Percentiles rank a stretch among this genome's conserved stretches.
Conservation (phyloP, 106 monocot genomes). For the Allium sativum region DNA sequence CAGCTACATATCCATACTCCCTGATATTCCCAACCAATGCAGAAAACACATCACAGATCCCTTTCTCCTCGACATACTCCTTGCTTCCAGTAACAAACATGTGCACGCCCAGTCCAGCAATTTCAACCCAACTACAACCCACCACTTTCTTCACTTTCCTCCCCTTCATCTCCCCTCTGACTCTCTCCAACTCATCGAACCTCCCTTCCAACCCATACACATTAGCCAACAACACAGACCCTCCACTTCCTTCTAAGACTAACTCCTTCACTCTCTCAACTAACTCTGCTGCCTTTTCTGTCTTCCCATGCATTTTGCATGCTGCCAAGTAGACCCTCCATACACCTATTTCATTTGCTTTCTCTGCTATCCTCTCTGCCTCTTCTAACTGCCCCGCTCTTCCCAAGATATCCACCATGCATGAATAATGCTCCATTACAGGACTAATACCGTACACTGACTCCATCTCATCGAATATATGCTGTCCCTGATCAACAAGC, state of each 20-base stretch:
- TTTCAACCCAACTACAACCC: slow-evolving; percentile 81
- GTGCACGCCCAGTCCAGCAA: slow-evolving; percentile 24
- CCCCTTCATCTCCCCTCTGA: slow-evolving; percentile 40
- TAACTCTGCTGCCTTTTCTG: slow-evolving; percentile 28
- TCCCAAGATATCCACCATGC: slow-evolving; percentile 73
- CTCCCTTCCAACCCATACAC: slow-evolving; percentile 44
- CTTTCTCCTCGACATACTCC: slow-evolving; percentile 19
- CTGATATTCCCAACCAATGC: slow-evolving; percentile 26
- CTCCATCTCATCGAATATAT: slow-evolving; percentile 43
- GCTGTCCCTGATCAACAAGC: slow-evolving; percentile 36
- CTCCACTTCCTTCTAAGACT: slow-evolving; percentile 47
- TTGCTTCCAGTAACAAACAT: slow-evolving; percentile 39
- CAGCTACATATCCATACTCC: slow-evolving; percentile 16
- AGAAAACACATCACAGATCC: slow-evolving; percentile 28
- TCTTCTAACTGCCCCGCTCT: slow-evolving; percentile 55
- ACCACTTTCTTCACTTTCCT: slow-evolving; percentile 44
- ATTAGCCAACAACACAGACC: slow-evolving; percentile 53
- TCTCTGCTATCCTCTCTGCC: slow-evolving; percentile 33
- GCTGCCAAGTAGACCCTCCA: slow-evolving; percentile 69
- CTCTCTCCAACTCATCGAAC: slow-evolving; percentile 30
- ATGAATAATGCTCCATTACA: slow-evolving; percentile 58
- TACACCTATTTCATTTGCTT: slow-evolving; percentile 22
- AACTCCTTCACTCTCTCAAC: slow-evolving; percentile 28
- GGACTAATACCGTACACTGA: slow-evolving; percentile 31
- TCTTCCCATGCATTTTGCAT: slow-evolving; percentile 40